Evolutionary conservation across 768 basidiomycete genomes (phyloP).

Genomic region (Leccinellum albellum): DNA sequence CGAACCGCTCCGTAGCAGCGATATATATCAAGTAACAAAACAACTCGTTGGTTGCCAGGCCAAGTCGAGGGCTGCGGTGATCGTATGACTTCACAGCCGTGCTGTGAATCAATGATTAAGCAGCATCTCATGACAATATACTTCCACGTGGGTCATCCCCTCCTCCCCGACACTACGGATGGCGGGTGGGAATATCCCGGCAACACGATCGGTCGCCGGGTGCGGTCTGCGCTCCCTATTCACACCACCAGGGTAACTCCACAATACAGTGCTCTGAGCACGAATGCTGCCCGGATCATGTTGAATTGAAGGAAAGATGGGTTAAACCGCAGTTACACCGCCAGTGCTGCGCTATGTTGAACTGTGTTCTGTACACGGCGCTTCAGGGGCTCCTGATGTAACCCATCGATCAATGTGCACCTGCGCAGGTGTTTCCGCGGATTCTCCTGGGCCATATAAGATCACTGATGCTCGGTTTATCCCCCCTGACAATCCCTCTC

Average conservation of each 20-base stretch:
- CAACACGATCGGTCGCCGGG: background rate
- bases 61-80: background rate
- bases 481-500: background rate
- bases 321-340: background rate
- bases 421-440: background rate
- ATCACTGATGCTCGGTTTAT: background rate
- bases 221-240: background rate
- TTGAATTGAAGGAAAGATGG: background rate
- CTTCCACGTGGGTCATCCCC: background rate
- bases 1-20: background rate
- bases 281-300: background rate
- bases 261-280: background rate
- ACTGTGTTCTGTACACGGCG: background rate
- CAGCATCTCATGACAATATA: background rate
- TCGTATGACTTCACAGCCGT: background rate
- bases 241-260: background rate
- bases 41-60: background rate
- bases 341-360: background rate
- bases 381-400: background rate
- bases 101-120: background rate
- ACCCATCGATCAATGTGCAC: background rate
- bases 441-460: constrained; percentile 4
- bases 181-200: background rate
- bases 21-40: background rate
- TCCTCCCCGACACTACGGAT: background rate